A percentile compares a stretch with the other conserved stretches of the same genome.
phyloP scores from a whole-genome alignment of 768 basidiomycete genomes.

The Leccinellum rugosiceps region DNA sequence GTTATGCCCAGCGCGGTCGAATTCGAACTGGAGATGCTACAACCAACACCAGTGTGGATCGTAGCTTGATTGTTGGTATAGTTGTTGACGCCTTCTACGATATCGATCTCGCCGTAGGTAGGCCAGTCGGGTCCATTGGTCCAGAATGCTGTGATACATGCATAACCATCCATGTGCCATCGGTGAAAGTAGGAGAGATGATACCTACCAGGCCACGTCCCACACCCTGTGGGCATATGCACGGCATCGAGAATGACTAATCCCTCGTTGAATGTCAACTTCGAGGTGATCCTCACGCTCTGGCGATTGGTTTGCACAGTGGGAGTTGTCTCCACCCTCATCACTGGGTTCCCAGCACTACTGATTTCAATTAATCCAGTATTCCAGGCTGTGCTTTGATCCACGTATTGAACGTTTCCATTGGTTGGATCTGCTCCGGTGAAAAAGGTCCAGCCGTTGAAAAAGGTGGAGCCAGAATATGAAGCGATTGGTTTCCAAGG shows the following conservation, averaged over 20 bases:
- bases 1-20: slow-evolving; percentile 50
- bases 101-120: slow-evolving; percentile 72
- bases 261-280: slow-evolving; percentile 56
- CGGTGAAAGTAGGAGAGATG: neutral
- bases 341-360: slow-evolving; percentile 69
- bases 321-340: slow-evolving; percentile 85
- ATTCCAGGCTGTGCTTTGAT: slow-evolving; percentile 54
- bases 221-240: slow-evolving; percentile 91
- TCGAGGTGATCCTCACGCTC: slow-evolving; percentile 75
- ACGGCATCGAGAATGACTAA: slow-evolving; percentile 79
- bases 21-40: slow-evolving; percentile 52
- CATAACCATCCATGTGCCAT: neutral
- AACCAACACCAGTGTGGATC: slow-evolving; percentile 74
- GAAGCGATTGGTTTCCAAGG: slow-evolving; percentile 58
- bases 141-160: slow-evolving; percentile 40
- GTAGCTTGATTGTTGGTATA: slow-evolving; percentile 82
- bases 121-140: slow-evolving; percentile 47
- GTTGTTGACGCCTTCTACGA: slow-evolving; percentile 79
- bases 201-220: slow-evolving; percentile 65
- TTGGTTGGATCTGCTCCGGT: slow-evolving; percentile 70
- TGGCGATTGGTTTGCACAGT: slow-evolving; percentile 64
- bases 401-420: slow-evolving; percentile 66
- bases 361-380: slow-evolving; percentile 68
- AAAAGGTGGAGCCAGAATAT: slow-evolving; percentile 71
- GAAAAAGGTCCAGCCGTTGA: slow-evolving; percentile 78